These are phyloP conservation scores for Psilocybe cubensis DNA, from an alignment of 768 basidiomycete species.

Conservation along the genomic window DNA sequence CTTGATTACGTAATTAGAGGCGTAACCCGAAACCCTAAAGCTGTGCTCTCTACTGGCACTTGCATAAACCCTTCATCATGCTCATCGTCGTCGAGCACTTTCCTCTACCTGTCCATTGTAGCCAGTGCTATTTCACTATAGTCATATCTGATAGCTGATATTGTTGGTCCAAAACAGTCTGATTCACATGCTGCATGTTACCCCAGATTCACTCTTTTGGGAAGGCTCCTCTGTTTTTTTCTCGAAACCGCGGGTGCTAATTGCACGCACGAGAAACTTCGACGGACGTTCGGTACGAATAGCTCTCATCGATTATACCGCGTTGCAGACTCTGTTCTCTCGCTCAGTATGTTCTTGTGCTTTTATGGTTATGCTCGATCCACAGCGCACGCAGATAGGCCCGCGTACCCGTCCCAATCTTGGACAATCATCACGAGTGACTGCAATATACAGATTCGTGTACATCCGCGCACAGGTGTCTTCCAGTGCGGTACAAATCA, in stretches of 20 bases:
- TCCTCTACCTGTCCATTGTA: not conserved
- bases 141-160: not conserved
- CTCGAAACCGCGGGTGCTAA: not conserved
- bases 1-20: conserved; percentile 29
- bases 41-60: not conserved
- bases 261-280: conserved; percentile 6
- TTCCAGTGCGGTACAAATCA: conserved; percentile 9
- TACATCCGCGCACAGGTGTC: conserved; percentile 4
- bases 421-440: conserved; percentile 14
- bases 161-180: not conserved
- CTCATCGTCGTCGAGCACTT: not conserved
- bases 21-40: not conserved
- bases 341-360: conserved; percentile 3
- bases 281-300: conserved; percentile 17
- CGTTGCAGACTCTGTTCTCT: not conserved
- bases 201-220: not conserved
- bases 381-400: conserved; percentile 10
- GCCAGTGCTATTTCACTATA: no score
- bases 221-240: not conserved
- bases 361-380: conserved; percentile 9
- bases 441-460: conserved; percentile 8
- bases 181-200: conserved; percentile 2
- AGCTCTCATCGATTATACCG: conserved; percentile 2
- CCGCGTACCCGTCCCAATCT: conserved; percentile 14
- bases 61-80: not conserved